Percentiles rank a stretch among this genome's conserved stretches.
Evolutionary conservation across 2,329 filamentous ascomycete species (phyloP).

Genomic region (Fusarium gaditjirri): DNA sequence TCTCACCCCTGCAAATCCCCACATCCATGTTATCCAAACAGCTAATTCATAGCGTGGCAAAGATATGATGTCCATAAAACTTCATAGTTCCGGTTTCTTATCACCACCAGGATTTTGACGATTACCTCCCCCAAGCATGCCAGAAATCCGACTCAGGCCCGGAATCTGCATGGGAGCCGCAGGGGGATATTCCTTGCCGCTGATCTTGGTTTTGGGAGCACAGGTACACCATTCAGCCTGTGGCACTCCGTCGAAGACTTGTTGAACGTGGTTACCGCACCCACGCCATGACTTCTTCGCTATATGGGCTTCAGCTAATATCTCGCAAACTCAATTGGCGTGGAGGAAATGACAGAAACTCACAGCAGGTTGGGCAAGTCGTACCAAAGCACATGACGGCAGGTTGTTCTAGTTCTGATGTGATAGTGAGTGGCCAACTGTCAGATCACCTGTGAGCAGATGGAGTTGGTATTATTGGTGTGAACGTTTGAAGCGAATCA

Average conservation of each 20-base stretch:
- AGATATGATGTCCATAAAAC: background rate
- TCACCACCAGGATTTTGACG: background rate
- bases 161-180: slow-evolving; percentile 53
- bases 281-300: slow-evolving; percentile 62
- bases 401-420: background rate
- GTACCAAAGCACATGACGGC: slow-evolving; percentile 55
- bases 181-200: slow-evolving; percentile 59
- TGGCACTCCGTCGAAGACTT: slow-evolving; percentile 56
- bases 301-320: slow-evolving; percentile 32
- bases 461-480: background rate
- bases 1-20: background rate
- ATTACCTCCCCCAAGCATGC: slow-evolving; percentile 36
- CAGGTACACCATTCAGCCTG: slow-evolving; percentile 61
- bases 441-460: background rate
- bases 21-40: background rate
- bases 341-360: slow-evolving; percentile 21
- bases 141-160: slow-evolving; percentile 53
- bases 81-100: slow-evolving; percentile 38
- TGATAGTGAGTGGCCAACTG: background rate
- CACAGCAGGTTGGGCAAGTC: slow-evolving; percentile 56
- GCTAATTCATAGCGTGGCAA: background rate
- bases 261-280: slow-evolving; percentile 59
- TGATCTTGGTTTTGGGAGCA: slow-evolving; percentile 55
- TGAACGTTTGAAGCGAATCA: background rate
- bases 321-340: background rate